Conservation (phyloP, 2,329 filamentous ascomycete species). For the Fusarium decemcellulare region DNA sequence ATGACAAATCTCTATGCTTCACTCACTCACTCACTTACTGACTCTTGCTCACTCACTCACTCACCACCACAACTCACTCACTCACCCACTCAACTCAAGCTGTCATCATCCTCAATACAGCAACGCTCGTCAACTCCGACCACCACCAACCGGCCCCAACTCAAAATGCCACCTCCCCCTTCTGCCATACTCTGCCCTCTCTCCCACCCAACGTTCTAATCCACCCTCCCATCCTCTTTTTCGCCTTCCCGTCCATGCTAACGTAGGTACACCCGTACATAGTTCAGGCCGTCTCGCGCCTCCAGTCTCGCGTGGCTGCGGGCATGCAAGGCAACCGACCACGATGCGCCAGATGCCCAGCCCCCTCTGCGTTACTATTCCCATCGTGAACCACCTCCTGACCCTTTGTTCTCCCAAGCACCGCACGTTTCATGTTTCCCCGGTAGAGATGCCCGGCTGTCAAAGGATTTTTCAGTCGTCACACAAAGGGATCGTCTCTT, state of each 20-base stretch:
- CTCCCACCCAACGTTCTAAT: background rate
- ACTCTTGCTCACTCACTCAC: background rate
- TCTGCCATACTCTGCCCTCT: background rate
- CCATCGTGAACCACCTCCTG: constrained; percentile 21
- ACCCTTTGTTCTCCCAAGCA: constrained; percentile 13
- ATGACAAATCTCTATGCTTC: background rate
- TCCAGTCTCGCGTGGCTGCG: constrained; percentile 33
- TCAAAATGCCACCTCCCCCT: constrained; percentile 24
- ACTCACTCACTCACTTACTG: background rate
- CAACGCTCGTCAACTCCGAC: constrained; percentile 20
- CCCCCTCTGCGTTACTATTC: constrained; percentile 6
- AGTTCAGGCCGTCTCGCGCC: constrained; percentile 34
- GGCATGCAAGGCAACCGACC: constrained; percentile 31
- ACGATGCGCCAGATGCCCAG: background rate
- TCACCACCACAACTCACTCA: constrained; percentile 9
- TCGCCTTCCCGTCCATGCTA: constrained; percentile 31
- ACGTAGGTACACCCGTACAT: constrained; percentile 42
- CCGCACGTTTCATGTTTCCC: background rate
- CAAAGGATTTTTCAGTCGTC: constrained; percentile 12
- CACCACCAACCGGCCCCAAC: constrained; percentile 21
- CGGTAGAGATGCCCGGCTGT: constrained; percentile 3
- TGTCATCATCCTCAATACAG: constrained; percentile 24
- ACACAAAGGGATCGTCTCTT: constrained; percentile 30
- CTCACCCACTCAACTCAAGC: constrained; percentile 4
- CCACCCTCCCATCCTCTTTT: background rate